Percentiles rank a stretch among this genome's conserved stretches.
Evolutionary conservation across 2,329 filamentous ascomycete species (phyloP).

Genomic region (Apiospora aurea): DNA sequence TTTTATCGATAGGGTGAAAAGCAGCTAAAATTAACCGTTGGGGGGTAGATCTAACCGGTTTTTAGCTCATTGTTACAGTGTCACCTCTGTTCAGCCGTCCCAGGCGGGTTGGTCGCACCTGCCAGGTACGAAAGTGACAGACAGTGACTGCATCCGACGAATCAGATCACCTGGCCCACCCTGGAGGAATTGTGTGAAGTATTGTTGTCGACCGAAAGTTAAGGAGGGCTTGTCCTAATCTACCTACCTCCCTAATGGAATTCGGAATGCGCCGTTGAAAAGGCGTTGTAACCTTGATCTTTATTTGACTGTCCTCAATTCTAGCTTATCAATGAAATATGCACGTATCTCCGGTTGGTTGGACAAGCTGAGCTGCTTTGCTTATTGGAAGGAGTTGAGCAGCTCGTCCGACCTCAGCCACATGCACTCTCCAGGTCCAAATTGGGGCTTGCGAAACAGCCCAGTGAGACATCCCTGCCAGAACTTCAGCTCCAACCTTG

Average conservation of each 20-base stretch:
- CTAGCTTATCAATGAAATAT: background rate
- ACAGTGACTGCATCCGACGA: background rate
- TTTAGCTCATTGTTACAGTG: too few species aligned
- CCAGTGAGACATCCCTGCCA: background rate
- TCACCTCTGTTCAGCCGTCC: too few species aligned
- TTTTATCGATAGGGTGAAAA: too few species aligned
- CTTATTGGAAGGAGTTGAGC: background rate
- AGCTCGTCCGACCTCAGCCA: background rate
- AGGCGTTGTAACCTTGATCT: background rate
- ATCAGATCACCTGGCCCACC: background rate
- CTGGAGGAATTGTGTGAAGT: background rate
- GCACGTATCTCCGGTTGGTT: background rate
- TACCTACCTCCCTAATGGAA: too few species aligned
- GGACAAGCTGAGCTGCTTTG: background rate
- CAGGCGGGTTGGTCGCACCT: background rate
- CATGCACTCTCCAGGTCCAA: background rate
- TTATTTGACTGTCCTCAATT: background rate
- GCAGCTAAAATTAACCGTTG: too few species aligned
- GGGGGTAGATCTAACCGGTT: too few species aligned
- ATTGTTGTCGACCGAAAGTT: background rate
- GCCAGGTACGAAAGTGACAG: background rate
- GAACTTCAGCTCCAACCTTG: slow-evolving; percentile 2
- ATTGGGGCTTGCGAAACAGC: slow-evolving; percentile 7
- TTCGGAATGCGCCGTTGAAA: background rate
- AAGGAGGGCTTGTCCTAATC: background rate